These are phyloP conservation scores for Onygenales sp. DNA, from an alignment of 2,329 filamentous ascomycete species.

Conservation along the genomic window DNA sequence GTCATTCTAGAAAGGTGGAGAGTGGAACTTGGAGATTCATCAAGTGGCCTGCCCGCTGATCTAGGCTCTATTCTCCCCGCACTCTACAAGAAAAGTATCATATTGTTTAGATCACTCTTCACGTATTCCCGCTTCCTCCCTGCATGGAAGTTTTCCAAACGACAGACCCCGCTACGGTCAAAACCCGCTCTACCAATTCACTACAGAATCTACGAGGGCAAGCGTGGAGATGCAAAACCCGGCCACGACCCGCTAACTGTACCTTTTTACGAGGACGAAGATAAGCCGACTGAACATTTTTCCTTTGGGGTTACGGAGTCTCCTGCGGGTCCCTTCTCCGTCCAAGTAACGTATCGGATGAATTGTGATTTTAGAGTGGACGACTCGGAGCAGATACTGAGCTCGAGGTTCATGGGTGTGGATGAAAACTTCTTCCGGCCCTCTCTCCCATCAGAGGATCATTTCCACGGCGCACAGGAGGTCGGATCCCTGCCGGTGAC, in stretches of 20 bases:
- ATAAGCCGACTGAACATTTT: constrained; percentile 62
- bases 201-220: constrained; percentile 66
- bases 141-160: constrained; percentile 74
- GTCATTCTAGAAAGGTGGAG: constrained; percentile 87
- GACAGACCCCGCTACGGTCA: constrained; percentile 58
- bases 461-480: constrained; percentile 35
- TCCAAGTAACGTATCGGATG: constrained; percentile 73
- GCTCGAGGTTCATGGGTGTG: constrained; percentile 84
- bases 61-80: constrained; percentile 61
- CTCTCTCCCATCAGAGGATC: constrained; percentile 53
- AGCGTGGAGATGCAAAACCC: constrained; percentile 37
- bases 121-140: constrained; percentile 74
- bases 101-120: constrained; percentile 84
- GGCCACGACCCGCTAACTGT: constrained; percentile 60
- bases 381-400: constrained; percentile 80
- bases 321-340: constrained; percentile 72
- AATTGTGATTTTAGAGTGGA: constrained; percentile 88
- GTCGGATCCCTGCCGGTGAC: constrained; percentile 65
- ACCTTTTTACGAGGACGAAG: constrained; percentile 56
- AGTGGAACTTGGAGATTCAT: constrained; percentile 63
- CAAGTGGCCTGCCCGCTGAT: constrained; percentile 46
- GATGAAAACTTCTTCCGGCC: constrained; percentile 83
- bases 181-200: constrained; percentile 59
- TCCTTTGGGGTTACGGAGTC: constrained; percentile 77
- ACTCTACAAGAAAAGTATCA: constrained; percentile 94